Base-by-base conservation (phyloP, 805 yeast genomes). In the Diddensiella caesifluorescens region DNA sequence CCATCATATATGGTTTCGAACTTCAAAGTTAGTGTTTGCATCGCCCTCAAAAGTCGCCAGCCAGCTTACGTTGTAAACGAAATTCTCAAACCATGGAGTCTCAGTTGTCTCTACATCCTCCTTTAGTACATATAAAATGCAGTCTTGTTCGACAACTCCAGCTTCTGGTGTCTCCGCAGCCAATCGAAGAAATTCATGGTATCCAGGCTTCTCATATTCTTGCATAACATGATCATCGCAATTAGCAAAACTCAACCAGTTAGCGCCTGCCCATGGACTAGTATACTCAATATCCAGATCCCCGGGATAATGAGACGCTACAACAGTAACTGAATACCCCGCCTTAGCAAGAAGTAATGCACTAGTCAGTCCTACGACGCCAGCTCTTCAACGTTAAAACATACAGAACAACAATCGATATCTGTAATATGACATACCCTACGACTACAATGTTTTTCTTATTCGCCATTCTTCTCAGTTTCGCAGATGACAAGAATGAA, bases 231-330 rank as follows among this genome's bases (percentile, higher is more conserved):
- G 12, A 19, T 29, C 32, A n/a, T 29, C 32, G 6, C 16, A 19
- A 7, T 7, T 13, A 13, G 32, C 32, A 19, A 29, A 29, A 13
- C 32, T 29, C 16, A 29, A 29, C 32, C 75, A 76, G 55, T 77
- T 76, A 5, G 78, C 81, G 20, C 82, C 82, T 1, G 95, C 95
- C 74, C 82, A 81, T 0, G 95, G 95, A 0, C 89, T 81, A 1
- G 95, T 79, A 59, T 80, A 85, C 37, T 75, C 67, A 44, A 75
- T 74, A 3, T 87, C 77, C 49, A 76, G 80, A 54, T 85, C 95
- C 3, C 94, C 95, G 2, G 95, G 94, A 29, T 80, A 60, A 51
- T 71, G 74, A 53, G 81, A 74, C 4, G 86, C 90, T 13, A 80
- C 52, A 2, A 84, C 70, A 3, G 75, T 68, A 47, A 85, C 73